These are phyloP conservation scores for Vaccinium vitisidaea DNA, from an alignment of 148 eudicot species.

Conservation along the genomic window DNA sequence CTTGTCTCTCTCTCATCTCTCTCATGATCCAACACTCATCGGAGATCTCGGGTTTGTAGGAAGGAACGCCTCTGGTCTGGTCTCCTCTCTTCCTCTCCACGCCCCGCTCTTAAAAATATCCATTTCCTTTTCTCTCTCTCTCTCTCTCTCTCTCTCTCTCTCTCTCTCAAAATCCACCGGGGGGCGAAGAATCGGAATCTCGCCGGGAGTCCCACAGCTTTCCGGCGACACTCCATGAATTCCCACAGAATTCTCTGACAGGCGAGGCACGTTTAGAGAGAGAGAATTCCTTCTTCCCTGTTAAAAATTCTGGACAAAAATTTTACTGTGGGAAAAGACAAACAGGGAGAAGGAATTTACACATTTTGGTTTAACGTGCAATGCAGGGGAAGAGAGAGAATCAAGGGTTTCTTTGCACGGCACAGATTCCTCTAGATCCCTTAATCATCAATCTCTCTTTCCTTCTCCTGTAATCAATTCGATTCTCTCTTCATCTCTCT, in stretches of 20 bases:
- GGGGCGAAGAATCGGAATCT: conserved; percentile 19
- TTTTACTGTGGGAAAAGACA: too few relatives aligned
- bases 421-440: conserved; percentile 61
- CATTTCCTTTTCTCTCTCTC: neutral
- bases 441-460: conserved; percentile 43
- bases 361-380: conserved; percentile 43
- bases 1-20: conserved; percentile 4
- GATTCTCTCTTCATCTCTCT: neutral
- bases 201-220: conserved; percentile 13
- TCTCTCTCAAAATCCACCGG: conserved; percentile 3
- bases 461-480: conserved; percentile 80
- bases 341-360: neutral
- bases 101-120: neutral
- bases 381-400: conserved; percentile 45
- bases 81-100: neutral
- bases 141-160: neutral
- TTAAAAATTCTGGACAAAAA: neutral
- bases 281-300: conserved; percentile 13
- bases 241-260: conserved; percentile 19
- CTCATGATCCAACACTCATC: conserved; percentile 21
- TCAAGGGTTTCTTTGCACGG: conserved; percentile 58
- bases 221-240: conserved; percentile 22
- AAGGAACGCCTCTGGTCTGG: conserved; percentile 9
- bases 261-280: neutral
- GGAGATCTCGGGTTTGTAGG: conserved; percentile 19